These are phyloP conservation scores for Royoungia palumana DNA, from an alignment of 768 basidiomycete genomes.

Conservation along the genomic window DNA sequence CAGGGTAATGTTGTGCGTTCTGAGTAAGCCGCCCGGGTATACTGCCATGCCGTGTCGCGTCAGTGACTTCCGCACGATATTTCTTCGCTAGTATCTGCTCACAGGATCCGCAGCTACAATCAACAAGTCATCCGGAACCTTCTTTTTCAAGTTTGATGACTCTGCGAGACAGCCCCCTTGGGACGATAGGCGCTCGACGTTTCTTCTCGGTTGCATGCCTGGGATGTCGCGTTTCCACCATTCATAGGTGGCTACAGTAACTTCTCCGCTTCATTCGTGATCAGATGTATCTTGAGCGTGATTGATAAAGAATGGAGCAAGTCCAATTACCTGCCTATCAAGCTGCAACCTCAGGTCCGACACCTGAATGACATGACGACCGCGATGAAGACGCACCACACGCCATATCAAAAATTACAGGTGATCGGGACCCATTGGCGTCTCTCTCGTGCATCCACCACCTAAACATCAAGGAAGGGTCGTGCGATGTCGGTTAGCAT, in stretches of 20 bases:
- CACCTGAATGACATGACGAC: background rate
- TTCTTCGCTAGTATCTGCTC: background rate
- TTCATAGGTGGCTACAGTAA: constrained; percentile 53
- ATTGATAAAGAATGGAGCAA: constrained; percentile 23
- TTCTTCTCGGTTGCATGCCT: constrained; percentile 22
- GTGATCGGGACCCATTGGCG: constrained; percentile 9
- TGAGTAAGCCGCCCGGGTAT: constrained; percentile 56
- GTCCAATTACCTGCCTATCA: constrained; percentile 22
- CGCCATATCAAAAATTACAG: constrained; percentile 29
- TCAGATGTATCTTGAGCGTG: background rate
- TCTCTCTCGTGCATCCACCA: constrained; percentile 24
- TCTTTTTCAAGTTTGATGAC: background rate
- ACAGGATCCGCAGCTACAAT: constrained; percentile 28
- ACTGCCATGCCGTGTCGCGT: constrained; percentile 36
- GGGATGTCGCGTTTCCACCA: constrained; percentile 50
- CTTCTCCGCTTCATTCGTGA: constrained; percentile 52
- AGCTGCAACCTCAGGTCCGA: background rate
- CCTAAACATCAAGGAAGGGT: constrained; percentile 15
- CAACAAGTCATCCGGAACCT: constrained; percentile 17
- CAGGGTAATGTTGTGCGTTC: constrained; percentile 54
- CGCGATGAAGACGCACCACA: constrained; percentile 19
- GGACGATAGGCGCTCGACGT: background rate
- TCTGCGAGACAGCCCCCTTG: background rate
- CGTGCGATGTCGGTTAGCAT: background rate
- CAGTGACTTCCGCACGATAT: constrained; percentile 8